Base-by-base conservation (phyloP, 306 rosid genomes). In the Glycine soja region DNA sequence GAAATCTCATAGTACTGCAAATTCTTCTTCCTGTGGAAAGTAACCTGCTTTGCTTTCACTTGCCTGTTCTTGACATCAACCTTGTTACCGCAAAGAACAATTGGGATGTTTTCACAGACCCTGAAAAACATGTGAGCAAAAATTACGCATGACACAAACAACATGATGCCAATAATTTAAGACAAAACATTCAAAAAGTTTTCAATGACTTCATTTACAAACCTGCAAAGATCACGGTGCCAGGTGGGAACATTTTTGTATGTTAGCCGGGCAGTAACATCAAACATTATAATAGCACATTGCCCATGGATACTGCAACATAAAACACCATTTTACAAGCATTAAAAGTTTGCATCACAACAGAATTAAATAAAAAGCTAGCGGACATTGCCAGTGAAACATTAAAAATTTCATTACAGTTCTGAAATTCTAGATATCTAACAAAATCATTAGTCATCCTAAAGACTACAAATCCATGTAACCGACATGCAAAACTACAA, bases 21-120 rank as follows among this genome's bases (percentile, higher is more conserved):
- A 74, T 90, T 90, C 83, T 92, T 92, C 83, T 92, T 92, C 85
- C 97, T 38, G 87, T 92, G 97, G 85, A 92, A 92, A 9, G 97
- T 92, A 56, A 92, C 97, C 80, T 92, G 95, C 87, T 92, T 92
- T 52, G 97, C 97, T 81, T 92, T 92, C 80, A 92, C 97, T 75
- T 92, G 97, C 78, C 94, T 89, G 91, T 92, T 92, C 86, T 92
- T 92, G 80, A 92, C 97, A 78, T 92, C 97, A 78, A 92, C 97
- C 88, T 92, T 92, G 88, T 92, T 92, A 19, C 97, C 97, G 0
- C 97, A 92, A 8, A 92, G 94, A 82, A 92, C 97, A 79, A 92
- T 90, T 12, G 94, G 97, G 54, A 92, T 92, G 86, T 90, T 92
- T 67, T 90, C 97, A 88, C 97, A 92, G 42, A 92, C 97, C 86